Base-by-base conservation (phyloP, 2,329 filamentous ascomycete genomes). In the Trichophyton benhamiae region DNA sequence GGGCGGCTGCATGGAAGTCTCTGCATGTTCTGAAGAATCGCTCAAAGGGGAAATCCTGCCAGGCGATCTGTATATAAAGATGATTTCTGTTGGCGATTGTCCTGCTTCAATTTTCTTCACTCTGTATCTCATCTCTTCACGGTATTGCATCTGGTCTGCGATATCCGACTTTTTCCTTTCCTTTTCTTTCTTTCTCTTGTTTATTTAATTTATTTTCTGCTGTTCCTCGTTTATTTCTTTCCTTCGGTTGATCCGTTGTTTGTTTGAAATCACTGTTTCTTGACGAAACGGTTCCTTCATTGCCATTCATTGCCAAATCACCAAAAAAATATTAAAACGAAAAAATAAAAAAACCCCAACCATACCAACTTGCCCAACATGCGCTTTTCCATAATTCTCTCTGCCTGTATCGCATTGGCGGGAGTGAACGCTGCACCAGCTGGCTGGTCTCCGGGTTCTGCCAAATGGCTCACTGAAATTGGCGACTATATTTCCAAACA, bases 371-470 rank as follows among this genome's bases (percentile, higher is more conserved):
- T 11, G 62, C 59, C 61, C 65, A 66, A 59, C 46, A 68, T 68
- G 66, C 65, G 61, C 62, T 62, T 64, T 57, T 57, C 69, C 33
- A 64, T 70, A 22, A 58, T 73, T 22, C 44, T 71, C 36, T 60
- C 76, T 64, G 69, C 68, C 41, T 60, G 76, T 63, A 68, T 69
- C 53, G 69, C 70, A 49, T 66, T 67, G 44, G 69, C 72, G 20
- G 62, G 69, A 60, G 72, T 73, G 42, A 72, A 72, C 44, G 74
- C 75, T 13, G 66, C 61, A 57, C 67, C 68, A 57, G 74, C 73
- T 61, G 68, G 72, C 57, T 77, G 72, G 68, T 73, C 75, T n/a
- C 67, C 74, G 11, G 71, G 73, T 11, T 67, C 76, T 48, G 71
- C 72, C 20, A 71, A 72, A 46, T 77, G 73, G 64, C 74, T 75